Percentiles rank a stretch among this genome's conserved stretches.
These are phyloP conservation scores for Olyra latifolia DNA, from an alignment of 176 grass and related monocot genomes.

Conservation along the genomic window DNA sequence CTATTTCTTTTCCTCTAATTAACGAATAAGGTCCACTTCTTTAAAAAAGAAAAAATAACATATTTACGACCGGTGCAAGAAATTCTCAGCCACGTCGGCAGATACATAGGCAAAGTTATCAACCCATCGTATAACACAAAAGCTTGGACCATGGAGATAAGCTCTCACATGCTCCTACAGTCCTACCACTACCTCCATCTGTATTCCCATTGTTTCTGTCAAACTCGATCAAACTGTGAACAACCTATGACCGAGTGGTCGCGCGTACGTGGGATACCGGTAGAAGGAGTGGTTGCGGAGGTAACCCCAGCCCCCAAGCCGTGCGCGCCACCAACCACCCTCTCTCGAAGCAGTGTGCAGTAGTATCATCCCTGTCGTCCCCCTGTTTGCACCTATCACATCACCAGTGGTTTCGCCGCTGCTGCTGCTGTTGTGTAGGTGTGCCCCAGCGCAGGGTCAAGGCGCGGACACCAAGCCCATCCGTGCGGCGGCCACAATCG, in stretches of 20 bases:
- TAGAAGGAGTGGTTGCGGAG: background rate
- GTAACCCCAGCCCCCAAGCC: no score
- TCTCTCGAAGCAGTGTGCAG: background rate
- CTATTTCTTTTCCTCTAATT: no score
- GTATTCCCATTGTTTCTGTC: background rate
- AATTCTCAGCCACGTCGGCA: no score
- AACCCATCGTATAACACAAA: background rate
- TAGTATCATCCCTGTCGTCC: background rate
- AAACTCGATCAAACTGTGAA: background rate
- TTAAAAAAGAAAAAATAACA: no score
- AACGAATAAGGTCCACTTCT: no score
- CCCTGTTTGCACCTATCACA: slow-evolving; percentile 40
- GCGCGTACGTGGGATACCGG: background rate
- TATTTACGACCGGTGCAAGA: no score
- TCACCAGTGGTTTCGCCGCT: slow-evolving; percentile 37
- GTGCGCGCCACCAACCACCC: background rate
- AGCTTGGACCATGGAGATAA: background rate
- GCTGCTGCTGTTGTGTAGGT: background rate
- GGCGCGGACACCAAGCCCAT: background rate
- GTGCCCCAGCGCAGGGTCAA: background rate
- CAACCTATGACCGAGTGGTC: background rate
- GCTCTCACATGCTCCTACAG: background rate
- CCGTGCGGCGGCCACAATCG: background rate
- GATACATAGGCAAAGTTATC: background rate
- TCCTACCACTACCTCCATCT: background rate